phyloP scores from a whole-genome alignment of 208 protist genomes.

The Crithidia acanthocephali region DNA sequence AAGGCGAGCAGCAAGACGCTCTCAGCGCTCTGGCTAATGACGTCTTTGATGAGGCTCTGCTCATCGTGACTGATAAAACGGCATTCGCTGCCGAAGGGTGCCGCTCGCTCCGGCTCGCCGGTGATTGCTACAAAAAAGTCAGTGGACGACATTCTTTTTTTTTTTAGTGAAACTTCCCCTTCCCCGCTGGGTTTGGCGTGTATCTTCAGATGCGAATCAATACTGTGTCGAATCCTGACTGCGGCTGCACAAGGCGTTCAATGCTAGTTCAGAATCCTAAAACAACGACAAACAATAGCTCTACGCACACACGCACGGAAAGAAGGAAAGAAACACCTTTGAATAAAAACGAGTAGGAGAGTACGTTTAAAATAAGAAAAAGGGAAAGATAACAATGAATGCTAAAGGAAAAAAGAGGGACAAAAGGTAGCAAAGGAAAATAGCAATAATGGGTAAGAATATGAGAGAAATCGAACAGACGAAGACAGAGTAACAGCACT shows the following conservation, averaged over 20 bases:
- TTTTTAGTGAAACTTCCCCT: too few relatives aligned
- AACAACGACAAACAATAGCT: not conserved
- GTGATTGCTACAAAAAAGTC: constrained; percentile 50
- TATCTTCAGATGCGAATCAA: too few relatives aligned
- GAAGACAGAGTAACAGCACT: too few relatives aligned
- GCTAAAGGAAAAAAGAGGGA: not conserved
- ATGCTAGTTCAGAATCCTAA: too few relatives aligned
- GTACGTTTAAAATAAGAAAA: too few relatives aligned
- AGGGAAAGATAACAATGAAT: not conserved
- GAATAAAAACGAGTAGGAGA: too few relatives aligned
- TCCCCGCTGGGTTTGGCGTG: too few relatives aligned
- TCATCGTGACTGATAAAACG: constrained; percentile 26
- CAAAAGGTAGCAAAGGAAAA: constrained; percentile 1
- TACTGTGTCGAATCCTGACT: too few relatives aligned
- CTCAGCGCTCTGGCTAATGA: constrained; percentile 35
- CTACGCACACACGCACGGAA: too few relatives aligned
- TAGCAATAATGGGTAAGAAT: not conserved
- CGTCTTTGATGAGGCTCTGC: constrained; percentile 35
- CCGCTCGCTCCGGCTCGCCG: constrained; percentile 29
- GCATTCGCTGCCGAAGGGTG: constrained; percentile 33
- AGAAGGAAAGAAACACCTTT: not conserved
- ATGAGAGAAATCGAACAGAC: too few relatives aligned
- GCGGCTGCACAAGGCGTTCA: not conserved
- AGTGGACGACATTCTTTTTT: constrained; percentile 20
- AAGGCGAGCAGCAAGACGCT: constrained; percentile 50